phyloP scores from a whole-genome alignment of 176 grass and related monocot species.

The Aegilops bicornis region DNA sequence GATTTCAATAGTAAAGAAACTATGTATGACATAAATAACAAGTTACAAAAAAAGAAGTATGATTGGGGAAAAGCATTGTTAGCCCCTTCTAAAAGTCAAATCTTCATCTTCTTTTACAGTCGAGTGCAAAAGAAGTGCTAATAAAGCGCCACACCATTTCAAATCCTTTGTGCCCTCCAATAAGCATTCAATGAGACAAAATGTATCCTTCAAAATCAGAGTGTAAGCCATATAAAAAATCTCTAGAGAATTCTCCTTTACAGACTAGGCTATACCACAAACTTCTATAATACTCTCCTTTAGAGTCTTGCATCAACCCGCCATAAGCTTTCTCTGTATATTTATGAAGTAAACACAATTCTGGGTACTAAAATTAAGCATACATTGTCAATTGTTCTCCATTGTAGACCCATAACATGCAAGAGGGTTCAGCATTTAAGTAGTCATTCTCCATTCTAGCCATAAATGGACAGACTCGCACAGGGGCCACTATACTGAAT shows the following conservation, averaged over 20 bases:
- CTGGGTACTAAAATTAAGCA: neutral
- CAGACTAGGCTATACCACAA: neutral
- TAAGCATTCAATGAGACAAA: neutral
- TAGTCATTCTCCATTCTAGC: neutral
- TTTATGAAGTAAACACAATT: neutral
- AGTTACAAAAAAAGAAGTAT: neutral
- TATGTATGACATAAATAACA: neutral
- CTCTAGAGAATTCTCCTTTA: neutral
- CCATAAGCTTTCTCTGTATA: neutral
- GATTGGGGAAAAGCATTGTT: neutral
- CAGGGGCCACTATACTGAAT: neutral
- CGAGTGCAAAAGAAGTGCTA: neutral
- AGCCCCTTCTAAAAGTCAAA: neutral
- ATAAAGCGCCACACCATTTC: neutral
- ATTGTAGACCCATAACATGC: neutral
- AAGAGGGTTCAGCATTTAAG: neutral
- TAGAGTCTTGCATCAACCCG: neutral
- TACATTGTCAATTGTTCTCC: neutral
- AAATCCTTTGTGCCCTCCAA: constrained; percentile 2
- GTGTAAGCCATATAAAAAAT: neutral
- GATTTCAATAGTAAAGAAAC: neutral
- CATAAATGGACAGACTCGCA: neutral
- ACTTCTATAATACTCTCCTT: neutral
- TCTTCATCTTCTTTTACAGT: neutral
- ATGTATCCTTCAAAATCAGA: neutral